Conservation (phyloP, 345 rosid genomes). For the Arabis alpina region DNA sequence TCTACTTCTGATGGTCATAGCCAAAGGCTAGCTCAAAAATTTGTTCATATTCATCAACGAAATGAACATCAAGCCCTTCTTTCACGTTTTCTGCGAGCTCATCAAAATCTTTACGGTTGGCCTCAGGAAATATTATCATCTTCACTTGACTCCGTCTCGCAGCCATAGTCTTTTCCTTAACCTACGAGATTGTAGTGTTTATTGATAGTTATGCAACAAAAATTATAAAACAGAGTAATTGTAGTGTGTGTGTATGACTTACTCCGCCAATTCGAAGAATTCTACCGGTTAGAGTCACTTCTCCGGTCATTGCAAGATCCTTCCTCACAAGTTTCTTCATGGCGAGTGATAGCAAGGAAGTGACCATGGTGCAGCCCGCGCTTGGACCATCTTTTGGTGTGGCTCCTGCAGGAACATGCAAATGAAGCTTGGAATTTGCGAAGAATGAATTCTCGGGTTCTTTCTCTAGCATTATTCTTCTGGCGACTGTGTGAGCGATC, state of each 20-base stretch:
- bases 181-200: background rate
- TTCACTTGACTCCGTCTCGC: too few relatives aligned
- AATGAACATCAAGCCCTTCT: too few relatives aligned
- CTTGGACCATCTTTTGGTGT: constrained; percentile 92
- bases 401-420: constrained; percentile 89
- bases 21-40: constrained; percentile 42
- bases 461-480: constrained; percentile 64
- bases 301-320: constrained; percentile 95
- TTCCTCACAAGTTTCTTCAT: constrained; percentile 65
- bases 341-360: constrained; percentile 85
- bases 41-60: too few relatives aligned
- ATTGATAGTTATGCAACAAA: background rate
- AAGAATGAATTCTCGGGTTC: constrained; percentile 66
- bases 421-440: constrained; percentile 73
- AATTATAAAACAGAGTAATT: background rate
- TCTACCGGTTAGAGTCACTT: constrained; percentile 73
- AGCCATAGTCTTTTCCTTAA: too few relatives aligned
- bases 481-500: constrained; percentile 75
- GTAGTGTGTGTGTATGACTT: constrained; percentile 38
- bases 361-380: constrained; percentile 94
- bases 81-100: too few relatives aligned
- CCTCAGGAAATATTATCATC: too few relatives aligned
- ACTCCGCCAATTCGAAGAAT: constrained; percentile 94
- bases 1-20: background rate
- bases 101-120: too few relatives aligned